Percentiles rank a stretch among this genome's conserved stretches.
phyloP scores from a whole-genome alignment of 2,329 filamentous ascomycete genomes.

The Fusarium sambucinum region DNA sequence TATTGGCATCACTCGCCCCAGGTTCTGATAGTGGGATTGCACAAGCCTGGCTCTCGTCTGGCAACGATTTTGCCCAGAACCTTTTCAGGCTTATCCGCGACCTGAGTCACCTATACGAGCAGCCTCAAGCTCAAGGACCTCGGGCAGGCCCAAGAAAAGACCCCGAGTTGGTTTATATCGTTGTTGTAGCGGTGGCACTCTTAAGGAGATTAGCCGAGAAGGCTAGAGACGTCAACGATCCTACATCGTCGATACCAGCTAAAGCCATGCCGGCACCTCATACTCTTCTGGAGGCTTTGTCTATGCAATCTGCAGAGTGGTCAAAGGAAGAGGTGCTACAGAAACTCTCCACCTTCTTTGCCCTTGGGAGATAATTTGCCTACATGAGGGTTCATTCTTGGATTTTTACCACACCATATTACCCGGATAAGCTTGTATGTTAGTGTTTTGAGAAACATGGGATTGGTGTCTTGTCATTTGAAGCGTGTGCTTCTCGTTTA shows the following conservation, averaged over 20 bases:
- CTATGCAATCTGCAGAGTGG: conserved; percentile 72
- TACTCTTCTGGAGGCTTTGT: conserved; percentile 73
- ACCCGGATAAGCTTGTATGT: conserved; percentile 47
- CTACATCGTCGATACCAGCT: conserved; percentile 65
- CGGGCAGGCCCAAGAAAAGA: conserved; percentile 58
- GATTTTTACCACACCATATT: conserved; percentile 36
- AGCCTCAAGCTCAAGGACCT: conserved; percentile 55
- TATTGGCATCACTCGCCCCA: conserved; percentile 80
- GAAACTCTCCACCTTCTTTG: conserved; percentile 71
- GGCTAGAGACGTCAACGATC: conserved; percentile 67
- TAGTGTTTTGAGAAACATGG: conserved; percentile 47
- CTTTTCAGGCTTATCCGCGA: conserved; percentile 81
- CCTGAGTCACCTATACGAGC: conserved; percentile 73
- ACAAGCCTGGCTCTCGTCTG: conserved; percentile 82
- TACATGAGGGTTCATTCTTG: conserved; percentile 26
- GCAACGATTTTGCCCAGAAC: conserved; percentile 85
- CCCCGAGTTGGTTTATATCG: conserved; percentile 70
- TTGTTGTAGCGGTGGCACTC: conserved; percentile 75
- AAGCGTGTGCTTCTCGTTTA: conserved; percentile 47
- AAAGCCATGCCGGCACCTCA: conserved; percentile 75
- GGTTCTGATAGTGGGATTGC: conserved; percentile 79
- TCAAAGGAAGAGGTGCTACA: conserved; percentile 74
- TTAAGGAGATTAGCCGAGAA: conserved; percentile 78
- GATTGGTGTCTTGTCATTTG: conserved; percentile 46
- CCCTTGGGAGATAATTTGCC: conserved; percentile 60